Percentiles rank a stretch among this genome's conserved stretches.
These are phyloP conservation scores for Syzygium malaccense DNA, from an alignment of 441 rosid genomes.

Conservation along the genomic window DNA sequence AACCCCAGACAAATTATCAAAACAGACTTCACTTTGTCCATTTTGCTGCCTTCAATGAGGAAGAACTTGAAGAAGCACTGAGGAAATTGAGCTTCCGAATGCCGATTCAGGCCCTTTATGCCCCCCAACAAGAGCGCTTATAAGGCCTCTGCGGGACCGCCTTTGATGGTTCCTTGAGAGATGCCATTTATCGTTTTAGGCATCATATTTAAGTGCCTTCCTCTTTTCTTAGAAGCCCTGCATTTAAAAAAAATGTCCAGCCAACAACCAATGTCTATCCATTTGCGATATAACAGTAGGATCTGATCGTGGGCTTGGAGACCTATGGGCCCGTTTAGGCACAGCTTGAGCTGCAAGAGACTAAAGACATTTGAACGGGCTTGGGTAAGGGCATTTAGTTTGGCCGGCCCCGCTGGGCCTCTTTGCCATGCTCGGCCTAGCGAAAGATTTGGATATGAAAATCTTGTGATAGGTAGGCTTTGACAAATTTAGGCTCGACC, in stretches of 20 bases:
- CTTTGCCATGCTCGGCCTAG: neutral
- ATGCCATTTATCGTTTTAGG: neutral
- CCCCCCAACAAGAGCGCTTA: neutral
- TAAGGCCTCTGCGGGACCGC: neutral
- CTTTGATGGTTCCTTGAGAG: neutral
- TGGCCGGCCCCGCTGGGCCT: neutral
- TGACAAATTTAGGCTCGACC: neutral
- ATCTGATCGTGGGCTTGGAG: neutral
- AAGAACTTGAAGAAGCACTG: neutral
- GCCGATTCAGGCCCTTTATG: neutral
- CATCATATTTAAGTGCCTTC: neutral
- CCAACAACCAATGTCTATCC: neutral
- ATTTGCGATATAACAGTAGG: neutral
- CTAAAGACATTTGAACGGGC: neutral
- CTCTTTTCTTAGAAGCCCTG: neutral
- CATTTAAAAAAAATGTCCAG: neutral
- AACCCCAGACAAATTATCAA: neutral
- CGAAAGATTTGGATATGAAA: too few relatives aligned
- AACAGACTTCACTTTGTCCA: neutral
- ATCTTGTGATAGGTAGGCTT: neutral
- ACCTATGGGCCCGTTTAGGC: accelerated
- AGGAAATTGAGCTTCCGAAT: neutral
- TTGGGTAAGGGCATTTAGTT: neutral
- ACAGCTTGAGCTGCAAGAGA: neutral
- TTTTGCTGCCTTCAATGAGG: neutral